phyloP scores from a whole-genome alignment of 75 land plant species.

The Cupressus sempervirens region DNA sequence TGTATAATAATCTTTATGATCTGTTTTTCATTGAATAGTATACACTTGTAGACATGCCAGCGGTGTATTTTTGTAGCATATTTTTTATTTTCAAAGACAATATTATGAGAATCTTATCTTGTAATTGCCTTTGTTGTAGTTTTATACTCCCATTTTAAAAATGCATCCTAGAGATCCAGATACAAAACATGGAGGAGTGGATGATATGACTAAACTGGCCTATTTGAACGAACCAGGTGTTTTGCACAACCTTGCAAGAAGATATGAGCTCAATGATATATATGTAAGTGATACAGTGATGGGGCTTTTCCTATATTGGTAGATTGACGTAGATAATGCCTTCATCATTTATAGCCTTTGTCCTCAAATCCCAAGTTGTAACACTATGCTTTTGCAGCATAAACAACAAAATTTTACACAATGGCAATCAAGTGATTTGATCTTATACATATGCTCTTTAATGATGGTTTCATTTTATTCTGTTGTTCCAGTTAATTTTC shows the following conservation, averaged over 20 bases:
- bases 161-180: conserved; percentile 84
- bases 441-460: neutral
- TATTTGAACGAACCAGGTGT: conserved; percentile 91
- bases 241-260: conserved; percentile 68
- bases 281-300: conserved; percentile 43
- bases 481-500: neutral
- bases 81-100: neutral
- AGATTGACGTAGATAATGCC: neutral
- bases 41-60: neutral
- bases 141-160: conserved; percentile 31
- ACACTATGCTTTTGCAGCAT: neutral
- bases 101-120: neutral
- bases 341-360: too few species aligned
- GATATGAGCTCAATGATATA: conserved; percentile 84
- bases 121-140: conserved; percentile 28
- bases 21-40: neutral
- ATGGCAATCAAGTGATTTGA: neutral
- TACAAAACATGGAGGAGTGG: conserved; percentile 85
- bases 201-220: conserved; percentile 92
- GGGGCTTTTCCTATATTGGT: neutral
- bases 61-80: neutral
- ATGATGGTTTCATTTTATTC: neutral
- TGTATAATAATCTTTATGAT: neutral
- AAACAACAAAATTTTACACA: neutral
- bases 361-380: neutral